Base-by-base conservation (phyloP, 2,329 filamentous ascomycete genomes). In the Sporothrix variecibatus region DNA sequence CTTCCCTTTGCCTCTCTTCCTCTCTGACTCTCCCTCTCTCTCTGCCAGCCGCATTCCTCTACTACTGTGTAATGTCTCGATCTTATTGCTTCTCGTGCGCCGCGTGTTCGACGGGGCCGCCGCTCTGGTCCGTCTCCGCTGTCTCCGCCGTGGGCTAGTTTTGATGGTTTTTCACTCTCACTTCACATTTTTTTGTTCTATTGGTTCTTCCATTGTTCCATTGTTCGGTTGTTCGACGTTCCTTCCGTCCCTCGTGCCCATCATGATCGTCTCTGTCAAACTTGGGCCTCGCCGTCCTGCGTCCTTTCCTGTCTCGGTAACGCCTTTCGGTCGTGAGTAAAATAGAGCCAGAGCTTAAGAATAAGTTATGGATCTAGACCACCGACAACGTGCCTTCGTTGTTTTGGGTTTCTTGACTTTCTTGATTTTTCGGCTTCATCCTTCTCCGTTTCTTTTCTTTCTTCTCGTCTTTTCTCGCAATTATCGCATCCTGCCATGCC, bases 301-400 rank as follows among this genome's bases (percentile, higher is more conserved):
- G 12, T 8, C 62, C 38, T 28, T 67, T 46, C 62, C 62, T 23
- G n/a, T 46, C 62, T 67, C 38, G 62, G 62, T 28, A 67, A 8
- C 38, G 38, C 38, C 62, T 67, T 34, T 26, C 11, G 20, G 58
- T 43, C n/a, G 31, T 43, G 38, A 26, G 23, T 26, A 8, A 17
- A 28, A 23, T 67, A 46, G 38, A 38, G n/a, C 62, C 15, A 8
- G 23, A 67, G 12, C 40, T 67, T 28, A 64, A 62, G 11, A 31
- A 58, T n/a, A 64, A 15, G 62, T 46, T n/a, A 20, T 23, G 58
- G 38, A 28, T 67, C 62, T 43, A 67, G 62, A 67, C 62, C 38
- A 12, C 12, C 23, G 62, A 46, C 11, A 46, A 9, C 31, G 11
- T 46, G 38, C 38, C 31, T 67, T 28, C 2, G 4, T 28, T 40